Conservation (phyloP, 2,329 filamentous ascomycete species). For the Aspergillus udagawae region DNA sequence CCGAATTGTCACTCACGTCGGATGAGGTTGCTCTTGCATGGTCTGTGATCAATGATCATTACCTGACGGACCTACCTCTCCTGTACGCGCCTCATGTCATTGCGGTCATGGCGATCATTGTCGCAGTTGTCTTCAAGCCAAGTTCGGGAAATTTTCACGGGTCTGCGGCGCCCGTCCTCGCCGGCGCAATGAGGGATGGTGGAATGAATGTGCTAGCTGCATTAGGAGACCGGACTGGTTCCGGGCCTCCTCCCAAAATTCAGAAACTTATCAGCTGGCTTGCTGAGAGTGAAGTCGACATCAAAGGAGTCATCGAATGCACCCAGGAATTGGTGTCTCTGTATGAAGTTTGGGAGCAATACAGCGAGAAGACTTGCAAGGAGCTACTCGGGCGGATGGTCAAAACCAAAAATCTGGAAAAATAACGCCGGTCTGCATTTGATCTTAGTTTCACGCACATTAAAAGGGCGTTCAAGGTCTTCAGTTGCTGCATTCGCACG, state of each 20-base stretch:
- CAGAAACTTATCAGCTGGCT: constrained; percentile 74
- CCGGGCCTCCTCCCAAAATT: constrained; percentile 40
- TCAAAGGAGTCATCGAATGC: constrained; percentile 79
- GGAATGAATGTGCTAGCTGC: constrained; percentile 32
- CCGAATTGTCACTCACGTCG: constrained; percentile 65
- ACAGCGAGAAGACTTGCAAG: constrained; percentile 61
- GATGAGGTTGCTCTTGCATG: constrained; percentile 77
- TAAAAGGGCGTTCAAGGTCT: neutral
- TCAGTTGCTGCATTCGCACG: neutral
- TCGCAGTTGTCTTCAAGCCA: constrained; percentile 78
- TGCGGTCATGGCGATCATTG: constrained; percentile 78
- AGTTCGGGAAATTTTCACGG: constrained; percentile 41
- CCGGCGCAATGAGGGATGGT: constrained; percentile 35
- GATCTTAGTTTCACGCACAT: neutral
- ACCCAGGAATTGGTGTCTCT: constrained; percentile 89
- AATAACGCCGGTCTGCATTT: constrained; percentile 32
- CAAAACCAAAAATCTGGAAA: constrained; percentile 56
- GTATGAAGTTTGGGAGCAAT: constrained; percentile 71
- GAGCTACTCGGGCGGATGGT: constrained; percentile 61
- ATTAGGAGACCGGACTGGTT: constrained; percentile 28
- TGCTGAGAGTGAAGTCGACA: constrained; percentile 79
- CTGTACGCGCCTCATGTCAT: constrained; percentile 82
- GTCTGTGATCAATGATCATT: constrained; percentile 86
- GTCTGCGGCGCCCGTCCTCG: constrained; percentile 29
- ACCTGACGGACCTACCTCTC: constrained; percentile 85